Percentiles rank a stretch among this genome's conserved stretches.
These are phyloP conservation scores for Coemansia sp. DNA, from an alignment of 192 early-diverging fungal genomes.

Conservation along the genomic window DNA sequence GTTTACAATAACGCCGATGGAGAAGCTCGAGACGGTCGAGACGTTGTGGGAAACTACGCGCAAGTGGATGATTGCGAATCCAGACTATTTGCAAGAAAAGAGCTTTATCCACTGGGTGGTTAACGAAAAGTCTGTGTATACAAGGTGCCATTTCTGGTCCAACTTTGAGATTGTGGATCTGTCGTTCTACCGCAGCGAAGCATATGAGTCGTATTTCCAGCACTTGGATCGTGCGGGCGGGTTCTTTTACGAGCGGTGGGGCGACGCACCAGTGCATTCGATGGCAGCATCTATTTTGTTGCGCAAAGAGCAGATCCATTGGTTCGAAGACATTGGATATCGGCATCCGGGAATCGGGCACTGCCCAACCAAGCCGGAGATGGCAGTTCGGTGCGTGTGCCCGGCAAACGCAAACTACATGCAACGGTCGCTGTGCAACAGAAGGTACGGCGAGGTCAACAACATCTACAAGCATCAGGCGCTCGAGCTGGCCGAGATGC, in stretches of 20 bases:
- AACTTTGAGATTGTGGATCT: conserved; percentile 75
- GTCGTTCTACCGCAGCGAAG: conserved; percentile 55
- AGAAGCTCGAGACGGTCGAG: conserved; percentile 60
- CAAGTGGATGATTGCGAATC: conserved; percentile 54
- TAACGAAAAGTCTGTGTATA: conserved; percentile 60
- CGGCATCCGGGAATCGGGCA: conserved; percentile 64
- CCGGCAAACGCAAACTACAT: conserved; percentile 33
- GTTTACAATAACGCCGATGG: conserved; percentile 64
- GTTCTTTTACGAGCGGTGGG: conserved; percentile 68
- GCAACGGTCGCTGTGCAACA: conserved; percentile 42
- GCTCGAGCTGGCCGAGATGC: conserved; percentile 35
- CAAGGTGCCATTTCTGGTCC: conserved; percentile 75
- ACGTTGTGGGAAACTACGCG: conserved; percentile 62
- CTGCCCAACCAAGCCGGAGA: conserved; percentile 61
- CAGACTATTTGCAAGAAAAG: conserved; percentile 21
- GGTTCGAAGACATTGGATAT: conserved; percentile 76
- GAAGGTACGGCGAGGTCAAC: conserved; percentile 22
- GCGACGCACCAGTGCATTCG: conserved; percentile 67
- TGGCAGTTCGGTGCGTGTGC: conserved; percentile 48
- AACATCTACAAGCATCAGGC: conserved; percentile 34
- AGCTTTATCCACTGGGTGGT: conserved; percentile 54
- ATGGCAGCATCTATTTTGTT: conserved; percentile 63
- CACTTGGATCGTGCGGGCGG: conserved; percentile 60
- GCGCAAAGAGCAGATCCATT: conserved; percentile 64
- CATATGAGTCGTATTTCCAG: conserved; percentile 61